Evolutionary conservation across 1,284 basidiomycete genomes (phyloP), one percentile per base, ranked within the genome.

Genomic region (Tremellales sp.): DNA sequence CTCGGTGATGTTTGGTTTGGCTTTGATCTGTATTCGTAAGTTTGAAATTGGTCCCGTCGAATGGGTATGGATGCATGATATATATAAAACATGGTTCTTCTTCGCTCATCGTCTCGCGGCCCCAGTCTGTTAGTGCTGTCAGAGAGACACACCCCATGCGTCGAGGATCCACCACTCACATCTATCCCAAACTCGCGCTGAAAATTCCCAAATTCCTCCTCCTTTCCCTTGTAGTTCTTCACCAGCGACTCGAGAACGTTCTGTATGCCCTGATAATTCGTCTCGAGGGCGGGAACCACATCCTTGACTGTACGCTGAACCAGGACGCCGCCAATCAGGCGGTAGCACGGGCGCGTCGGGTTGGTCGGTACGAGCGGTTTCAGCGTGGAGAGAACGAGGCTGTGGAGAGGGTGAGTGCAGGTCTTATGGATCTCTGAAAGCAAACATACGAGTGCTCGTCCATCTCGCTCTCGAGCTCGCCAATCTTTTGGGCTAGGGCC

Each of bases 261-360:
- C 58, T 80, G 81, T 57, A 95, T 92, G 84, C 89, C 88, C 60
- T 87, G 81, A 45, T 81, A 79, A 65, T 92, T 94, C 13, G 84
- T 88, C 70, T 88, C 81, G 34, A 97, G 74, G 19, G 87, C 84
- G 33, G 94, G 94, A 27, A 91, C 83, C 27, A 98, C 91, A 61
- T 98, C 95, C 66, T 87, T 85, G 37, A 98, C 95, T 0, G 91
- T 97, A 39, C 93, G 81, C 71, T 98, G 92, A 22, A 97, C 93
- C 8, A 99, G 80, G 2, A 97, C 85, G 25, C 94, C 95, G 10
- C 95, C 95, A 52, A 99, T 87, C 57, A 98, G 78, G 40, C 95
- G 84, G 75, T 97, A 99, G 74, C 95, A 98, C 74, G 90, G 92
- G 51, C 95, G 83, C 65, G 84, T 79, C 21, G 94, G 91, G 51